phyloP scores from a whole-genome alignment of 306 rosid genomes.

The Cicer bijugum region DNA sequence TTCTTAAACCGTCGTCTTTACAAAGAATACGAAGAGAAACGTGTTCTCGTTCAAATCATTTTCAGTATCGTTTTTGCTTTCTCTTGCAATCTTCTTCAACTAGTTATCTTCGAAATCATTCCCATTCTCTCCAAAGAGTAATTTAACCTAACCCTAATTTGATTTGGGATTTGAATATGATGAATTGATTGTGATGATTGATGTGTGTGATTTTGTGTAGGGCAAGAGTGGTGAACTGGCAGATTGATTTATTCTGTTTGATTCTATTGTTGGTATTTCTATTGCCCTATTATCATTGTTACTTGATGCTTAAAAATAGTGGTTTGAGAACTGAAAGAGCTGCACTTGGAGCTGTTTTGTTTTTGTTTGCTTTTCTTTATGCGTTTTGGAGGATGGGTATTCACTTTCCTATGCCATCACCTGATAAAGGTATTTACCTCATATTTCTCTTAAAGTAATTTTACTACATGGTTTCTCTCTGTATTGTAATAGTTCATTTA shows the following conservation, averaged over 20 bases:
- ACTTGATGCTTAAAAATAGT: constrained; percentile 77
- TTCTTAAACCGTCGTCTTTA: constrained; percentile 86
- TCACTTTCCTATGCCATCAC: constrained; percentile 97
- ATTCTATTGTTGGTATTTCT: constrained; percentile 83
- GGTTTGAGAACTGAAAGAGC: constrained; percentile 83
- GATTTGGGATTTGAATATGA: no score
- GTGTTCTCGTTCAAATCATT: constrained; percentile 80
- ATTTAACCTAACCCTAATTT: not conserved
- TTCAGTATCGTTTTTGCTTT: constrained; percentile 94
- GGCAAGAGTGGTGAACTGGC: constrained; percentile 92
- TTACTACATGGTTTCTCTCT: not conserved
- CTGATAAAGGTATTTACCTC: constrained; percentile 64
- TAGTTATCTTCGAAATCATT: constrained; percentile 94
- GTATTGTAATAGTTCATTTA: not conserved
- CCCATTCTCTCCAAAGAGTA: constrained; percentile 92
- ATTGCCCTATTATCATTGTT: constrained; percentile 92
- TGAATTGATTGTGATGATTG: no score
- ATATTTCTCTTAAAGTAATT: not conserved
- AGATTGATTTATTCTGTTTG: constrained; percentile 82
- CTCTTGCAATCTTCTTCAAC: constrained; percentile 96
- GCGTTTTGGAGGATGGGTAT: constrained; percentile 97
- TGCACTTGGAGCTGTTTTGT: constrained; percentile 73
- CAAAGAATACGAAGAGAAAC: constrained; percentile 95
- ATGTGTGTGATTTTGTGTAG: constrained; percentile 39
- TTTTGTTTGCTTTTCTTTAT: constrained; percentile 84